Percentiles rank a stretch among this genome's conserved stretches.
These are phyloP conservation scores for Cyclostephanos invisitatus DNA, from an alignment of 108 stramenopile species.

Conservation along the genomic window DNA sequence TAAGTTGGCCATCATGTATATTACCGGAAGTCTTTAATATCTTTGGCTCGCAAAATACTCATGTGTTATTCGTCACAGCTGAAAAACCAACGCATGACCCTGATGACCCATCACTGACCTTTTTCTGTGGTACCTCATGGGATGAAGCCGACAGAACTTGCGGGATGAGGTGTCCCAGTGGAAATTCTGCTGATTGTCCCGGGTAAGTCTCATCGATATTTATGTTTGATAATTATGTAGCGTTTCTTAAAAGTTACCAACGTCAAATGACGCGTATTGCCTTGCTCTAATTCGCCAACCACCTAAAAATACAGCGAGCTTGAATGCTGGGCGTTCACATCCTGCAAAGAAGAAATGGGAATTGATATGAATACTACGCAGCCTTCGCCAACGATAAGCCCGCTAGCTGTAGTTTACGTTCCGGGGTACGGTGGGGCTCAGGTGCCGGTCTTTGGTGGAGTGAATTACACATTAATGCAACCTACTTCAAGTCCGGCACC, in stretches of 20 bases:
- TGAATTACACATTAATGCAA: conserved; percentile 8
- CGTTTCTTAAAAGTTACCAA: background rate
- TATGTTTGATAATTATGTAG: background rate
- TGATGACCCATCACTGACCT: conserved; percentile 18
- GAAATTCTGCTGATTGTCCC: conserved; percentile 40
- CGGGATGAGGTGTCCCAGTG: conserved; percentile 36
- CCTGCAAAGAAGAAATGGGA: conserved; percentile 41
- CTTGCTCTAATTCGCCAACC: background rate
- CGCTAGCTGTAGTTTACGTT: conserved; percentile 18
- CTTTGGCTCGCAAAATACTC: background rate
- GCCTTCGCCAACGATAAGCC: conserved; percentile 23
- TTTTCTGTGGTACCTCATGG: conserved; percentile 51
- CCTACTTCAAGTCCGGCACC: conserved; percentile 42
- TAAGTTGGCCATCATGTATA: background rate
- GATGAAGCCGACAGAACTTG: conserved; percentile 44
- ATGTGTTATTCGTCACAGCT: background rate
- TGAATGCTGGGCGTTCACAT: conserved; percentile 48
- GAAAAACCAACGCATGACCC: conserved; percentile 22
- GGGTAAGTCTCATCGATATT: conserved; percentile 26
- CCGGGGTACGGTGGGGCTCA: conserved; percentile 42
- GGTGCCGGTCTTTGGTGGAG: conserved; percentile 48
- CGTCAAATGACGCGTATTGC: background rate
- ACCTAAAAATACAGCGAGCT: conserved; percentile 17
- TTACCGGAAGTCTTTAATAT: background rate
- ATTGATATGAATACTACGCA: conserved; percentile 27